Evolutionary conservation across 768 basidiomycete genomes (phyloP), one percentile per base, ranked within the genome.

Genomic region (Saitozyma sp.): DNA sequence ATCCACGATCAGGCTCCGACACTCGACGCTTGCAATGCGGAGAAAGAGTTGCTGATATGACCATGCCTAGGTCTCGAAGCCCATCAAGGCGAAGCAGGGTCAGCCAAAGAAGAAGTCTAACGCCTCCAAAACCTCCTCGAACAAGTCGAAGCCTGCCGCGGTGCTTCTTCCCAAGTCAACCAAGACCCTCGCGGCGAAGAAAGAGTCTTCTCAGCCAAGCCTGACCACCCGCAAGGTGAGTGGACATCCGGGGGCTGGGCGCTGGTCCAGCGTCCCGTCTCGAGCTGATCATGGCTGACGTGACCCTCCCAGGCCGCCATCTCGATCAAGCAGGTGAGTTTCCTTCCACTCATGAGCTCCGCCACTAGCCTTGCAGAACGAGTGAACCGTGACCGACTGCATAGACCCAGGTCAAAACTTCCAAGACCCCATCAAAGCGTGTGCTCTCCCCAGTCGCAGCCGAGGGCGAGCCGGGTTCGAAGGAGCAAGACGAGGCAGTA

Each of bases 71-170:
- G 29, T 29, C 2, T 29, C 29, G 29, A 29, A 29, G 5, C 29
- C 29, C 29, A 29, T 29, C 29, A 2, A 29, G 29, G 29, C 29
- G 29, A 29, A 29, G 56, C 57, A 45, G 13, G 46, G 50, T 38
- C 49, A 58, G 56, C 37, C 39, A 50, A 39, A 46, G 8, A 49
- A 48, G 14, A 58, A 50, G n/a, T 39, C 56, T 9, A 49, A 41
- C 16, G 40, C 37, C 29, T 11, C 48, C 19, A 58, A 58, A 37
- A n/a, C 46, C 9, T 9, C 20, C 19, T 10, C 37, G 3, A 39
- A 11, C 52, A 54, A 54, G 20, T 2, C 46, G 29, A 29, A 29
- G 29, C 29, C 29, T 29, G 2, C 29, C 29, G 5, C 2, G 29
- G 2, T 29, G 29, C 29, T 29, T 29, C 29, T 29, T 16, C 19